Percentiles rank a stretch among this genome's conserved stretches.
Evolutionary conservation across 2,329 filamentous ascomycete species (phyloP).

Genomic region (Paraphaeosphaeria minitans): DNA sequence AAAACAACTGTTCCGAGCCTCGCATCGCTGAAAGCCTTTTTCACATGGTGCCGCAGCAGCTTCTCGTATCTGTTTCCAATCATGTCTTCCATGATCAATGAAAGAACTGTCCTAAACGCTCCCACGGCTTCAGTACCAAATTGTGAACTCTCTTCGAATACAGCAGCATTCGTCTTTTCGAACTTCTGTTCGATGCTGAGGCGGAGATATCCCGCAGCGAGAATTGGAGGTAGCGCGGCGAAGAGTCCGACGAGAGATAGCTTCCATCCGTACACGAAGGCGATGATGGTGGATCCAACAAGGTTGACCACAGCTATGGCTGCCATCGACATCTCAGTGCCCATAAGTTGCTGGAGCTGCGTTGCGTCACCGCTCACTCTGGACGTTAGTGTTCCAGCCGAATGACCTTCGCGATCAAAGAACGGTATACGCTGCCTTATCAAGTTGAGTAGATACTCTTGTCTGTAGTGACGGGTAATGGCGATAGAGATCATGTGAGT

Average conservation of each 20-base stretch:
- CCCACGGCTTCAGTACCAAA: conserved; percentile 77
- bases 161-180: conserved; percentile 68
- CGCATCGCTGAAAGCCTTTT: conserved; percentile 64
- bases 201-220: conserved; percentile 56
- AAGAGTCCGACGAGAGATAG: conserved; percentile 70
- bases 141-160: conserved; percentile 73
- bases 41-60: conserved; percentile 65
- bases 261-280: conserved; percentile 78
- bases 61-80: conserved; percentile 66
- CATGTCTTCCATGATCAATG: conserved; percentile 70
- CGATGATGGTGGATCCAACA: conserved; percentile 67
- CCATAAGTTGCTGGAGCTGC: conserved; percentile 66
- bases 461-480: conserved; percentile 59
- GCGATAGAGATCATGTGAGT: conserved; percentile 44
- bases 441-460: conserved; percentile 66
- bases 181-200: conserved; percentile 68
- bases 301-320: conserved; percentile 70
- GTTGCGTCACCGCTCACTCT: conserved; percentile 62
- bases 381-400: conserved; percentile 64
- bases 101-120: conserved; percentile 73
- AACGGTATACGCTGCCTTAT: conserved; percentile 64
- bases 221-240: conserved; percentile 59
- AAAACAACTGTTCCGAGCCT: conserved; percentile 68
- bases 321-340: conserved; percentile 63
- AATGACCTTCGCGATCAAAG: conserved; percentile 66